Evolutionary conservation across 257 asterid genomes (phyloP).

Genomic region (Lavandula angustifolia): DNA sequence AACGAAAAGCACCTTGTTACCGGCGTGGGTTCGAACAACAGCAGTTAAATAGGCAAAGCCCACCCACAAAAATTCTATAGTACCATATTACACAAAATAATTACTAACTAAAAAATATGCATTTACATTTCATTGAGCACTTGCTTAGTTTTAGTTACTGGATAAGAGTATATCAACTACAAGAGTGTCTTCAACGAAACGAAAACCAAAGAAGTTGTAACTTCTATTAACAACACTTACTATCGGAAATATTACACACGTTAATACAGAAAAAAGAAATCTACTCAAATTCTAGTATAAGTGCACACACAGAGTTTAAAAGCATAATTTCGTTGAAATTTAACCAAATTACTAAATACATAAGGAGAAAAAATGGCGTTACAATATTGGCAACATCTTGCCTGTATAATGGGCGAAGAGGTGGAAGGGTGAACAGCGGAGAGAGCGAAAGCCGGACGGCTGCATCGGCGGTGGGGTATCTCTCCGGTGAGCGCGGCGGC

Average conservation of each 20-base stretch:
- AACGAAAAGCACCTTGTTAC: background rate
- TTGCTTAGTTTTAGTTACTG: background rate
- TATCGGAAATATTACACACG: background rate
- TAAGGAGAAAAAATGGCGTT: background rate
- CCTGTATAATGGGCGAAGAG: slow-evolving; percentile 69
- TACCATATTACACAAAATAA: too few species aligned
- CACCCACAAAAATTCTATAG: too few species aligned
- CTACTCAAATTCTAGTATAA: background rate
- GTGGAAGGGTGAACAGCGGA: slow-evolving; percentile 49
- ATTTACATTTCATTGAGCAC: background rate
- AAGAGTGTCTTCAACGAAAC: too few species aligned
- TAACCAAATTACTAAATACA: background rate
- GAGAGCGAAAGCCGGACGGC: slow-evolving; percentile 37
- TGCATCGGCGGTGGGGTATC: slow-evolving; percentile 34
- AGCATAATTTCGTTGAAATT: background rate
- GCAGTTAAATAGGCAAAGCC: too few species aligned
- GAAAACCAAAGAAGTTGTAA: background rate
- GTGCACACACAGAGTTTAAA: background rate
- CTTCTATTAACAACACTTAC: too few species aligned
- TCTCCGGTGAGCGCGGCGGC: slow-evolving; percentile 39
- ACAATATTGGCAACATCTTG: slow-evolving; percentile 14
- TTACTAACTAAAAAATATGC: background rate
- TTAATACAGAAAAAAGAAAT: background rate
- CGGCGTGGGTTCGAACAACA: too few species aligned
- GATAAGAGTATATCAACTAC: too few species aligned